Evolutionary conservation across 2,329 filamentous ascomycete genomes (phyloP).

Genomic region (Diaporthe aspalathi): DNA sequence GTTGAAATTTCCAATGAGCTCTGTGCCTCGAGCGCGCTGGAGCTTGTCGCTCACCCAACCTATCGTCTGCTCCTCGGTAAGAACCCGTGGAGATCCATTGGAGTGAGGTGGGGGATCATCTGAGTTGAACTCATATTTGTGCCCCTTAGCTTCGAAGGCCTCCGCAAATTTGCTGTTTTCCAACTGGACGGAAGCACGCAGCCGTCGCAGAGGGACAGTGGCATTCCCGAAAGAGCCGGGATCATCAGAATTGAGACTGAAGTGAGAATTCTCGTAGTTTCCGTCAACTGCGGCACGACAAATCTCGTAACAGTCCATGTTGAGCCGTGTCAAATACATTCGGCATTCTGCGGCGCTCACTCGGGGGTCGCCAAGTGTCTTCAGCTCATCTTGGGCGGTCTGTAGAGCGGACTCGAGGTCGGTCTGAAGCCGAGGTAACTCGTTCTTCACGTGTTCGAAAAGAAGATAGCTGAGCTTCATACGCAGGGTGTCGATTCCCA

Average conservation of each 20-base stretch:
- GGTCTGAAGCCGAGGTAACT: constrained; percentile 7
- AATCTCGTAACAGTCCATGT: constrained; percentile 28
- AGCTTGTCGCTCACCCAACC: neutral
- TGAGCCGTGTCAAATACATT: neutral
- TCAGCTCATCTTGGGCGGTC: neutral
- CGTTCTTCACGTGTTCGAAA: constrained; percentile 25
- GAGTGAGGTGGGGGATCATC: too few species aligned
- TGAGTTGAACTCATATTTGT: constrained; percentile 10
- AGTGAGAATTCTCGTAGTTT: constrained; percentile 12
- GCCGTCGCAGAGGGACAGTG: neutral
- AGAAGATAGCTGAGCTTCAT: neutral
- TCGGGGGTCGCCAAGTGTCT: neutral
- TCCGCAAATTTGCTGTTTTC: neutral
- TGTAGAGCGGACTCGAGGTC: constrained; percentile 11
- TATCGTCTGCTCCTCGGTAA: neutral
- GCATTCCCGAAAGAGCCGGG: too few species aligned
- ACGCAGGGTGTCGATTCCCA: constrained; percentile 16
- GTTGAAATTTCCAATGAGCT: constrained; percentile 31
- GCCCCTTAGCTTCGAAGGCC: neutral
- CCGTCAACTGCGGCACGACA: constrained; percentile 11
- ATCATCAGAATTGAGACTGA: neutral
- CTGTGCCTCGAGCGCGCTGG: neutral
- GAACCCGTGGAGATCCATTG: neutral
- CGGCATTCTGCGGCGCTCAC: neutral
- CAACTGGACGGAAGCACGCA: neutral